Evolutionary conservation across 164 flowering plant genomes (phyloP).

Genomic region (Magnolia officinalis): DNA sequence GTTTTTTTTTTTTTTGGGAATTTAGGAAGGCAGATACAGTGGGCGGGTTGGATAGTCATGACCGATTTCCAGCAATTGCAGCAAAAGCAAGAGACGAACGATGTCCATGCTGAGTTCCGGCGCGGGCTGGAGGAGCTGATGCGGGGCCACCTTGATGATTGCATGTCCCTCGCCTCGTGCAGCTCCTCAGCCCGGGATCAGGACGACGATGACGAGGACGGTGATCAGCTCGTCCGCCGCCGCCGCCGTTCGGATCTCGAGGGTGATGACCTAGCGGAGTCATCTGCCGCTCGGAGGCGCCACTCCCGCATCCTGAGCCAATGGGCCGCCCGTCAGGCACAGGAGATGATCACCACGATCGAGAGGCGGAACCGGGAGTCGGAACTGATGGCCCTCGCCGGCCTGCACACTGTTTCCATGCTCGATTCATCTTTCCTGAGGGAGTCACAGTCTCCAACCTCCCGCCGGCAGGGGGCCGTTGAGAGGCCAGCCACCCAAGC

Average conservation of each 20-base stretch:
- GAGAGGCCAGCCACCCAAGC: conserved; percentile 82
- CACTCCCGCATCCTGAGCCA: conserved; percentile 81
- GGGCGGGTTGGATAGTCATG: conserved; percentile 38
- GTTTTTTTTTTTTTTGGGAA: not conserved
- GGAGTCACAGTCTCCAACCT: conserved; percentile 79
- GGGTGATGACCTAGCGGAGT: conserved; percentile 90
- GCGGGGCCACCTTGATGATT: conserved; percentile 81
- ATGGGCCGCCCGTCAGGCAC: conserved; percentile 97
- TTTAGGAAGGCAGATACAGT: not conserved
- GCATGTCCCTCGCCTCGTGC: conserved; percentile 76
- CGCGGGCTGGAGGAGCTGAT: conserved; percentile 80
- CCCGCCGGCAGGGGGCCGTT: conserved; percentile 63
- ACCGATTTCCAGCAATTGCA: conserved; percentile 58
- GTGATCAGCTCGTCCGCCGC: conserved; percentile 73
- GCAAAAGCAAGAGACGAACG: conserved; percentile 72
- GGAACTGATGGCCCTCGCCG: conserved; percentile 94
- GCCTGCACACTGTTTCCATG: conserved; percentile 72
- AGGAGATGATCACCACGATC: conserved; percentile 94
- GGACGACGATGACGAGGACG: conserved; percentile 78
- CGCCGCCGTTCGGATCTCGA: conserved; percentile 89
- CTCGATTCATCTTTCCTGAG: conserved; percentile 72
- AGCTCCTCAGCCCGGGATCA: conserved; percentile 48
- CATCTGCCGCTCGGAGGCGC: conserved; percentile 87
- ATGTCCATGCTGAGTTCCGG: conserved; percentile 59
- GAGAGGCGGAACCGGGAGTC: conserved; percentile 92